phyloP scores from a whole-genome alignment of 2,329 filamentous ascomycete species.

The Mycosphaerella sp. region DNA sequence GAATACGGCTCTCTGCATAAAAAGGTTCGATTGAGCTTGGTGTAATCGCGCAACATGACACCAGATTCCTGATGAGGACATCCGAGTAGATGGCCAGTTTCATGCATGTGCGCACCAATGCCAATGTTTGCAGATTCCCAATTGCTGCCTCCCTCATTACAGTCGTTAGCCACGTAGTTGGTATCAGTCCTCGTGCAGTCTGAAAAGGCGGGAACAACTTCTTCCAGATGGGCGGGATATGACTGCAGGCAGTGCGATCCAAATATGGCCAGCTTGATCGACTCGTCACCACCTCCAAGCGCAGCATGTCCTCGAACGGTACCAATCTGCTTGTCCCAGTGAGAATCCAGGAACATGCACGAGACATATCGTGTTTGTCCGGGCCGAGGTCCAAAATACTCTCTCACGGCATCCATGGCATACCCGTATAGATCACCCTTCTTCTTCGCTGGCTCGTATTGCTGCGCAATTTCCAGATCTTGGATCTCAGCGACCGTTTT shows the following conservation, averaged over 20 bases:
- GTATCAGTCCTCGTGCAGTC: constrained; percentile 88
- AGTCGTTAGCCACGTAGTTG: constrained; percentile 73
- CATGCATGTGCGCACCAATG: constrained; percentile 87
- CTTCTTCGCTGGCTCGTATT: constrained; percentile 61
- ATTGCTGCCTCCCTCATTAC: constrained; percentile 76
- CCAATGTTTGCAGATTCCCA: constrained; percentile 96
- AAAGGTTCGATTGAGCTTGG: constrained; percentile 77
- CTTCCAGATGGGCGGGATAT: constrained; percentile 82
- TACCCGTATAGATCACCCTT: constrained; percentile 70
- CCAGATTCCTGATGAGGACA: constrained; percentile 84
- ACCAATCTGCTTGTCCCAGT: constrained; percentile 70
- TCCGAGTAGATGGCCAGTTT: constrained; percentile 83
- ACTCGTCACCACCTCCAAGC: constrained; percentile 66
- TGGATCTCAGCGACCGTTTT: constrained; percentile 81
- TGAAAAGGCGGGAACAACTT: constrained; percentile 79
- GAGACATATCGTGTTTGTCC: constrained; percentile 87
- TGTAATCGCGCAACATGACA: constrained; percentile 88
- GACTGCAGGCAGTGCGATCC: constrained; percentile 88
- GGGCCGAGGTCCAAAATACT: constrained; percentile 65
- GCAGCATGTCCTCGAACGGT: constrained; percentile 75
- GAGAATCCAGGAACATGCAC: constrained; percentile 75
- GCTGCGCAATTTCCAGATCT: constrained; percentile 70
- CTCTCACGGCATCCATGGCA: constrained; percentile 68
- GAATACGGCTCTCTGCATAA: constrained; percentile 75
- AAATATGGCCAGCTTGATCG: constrained; percentile 78